Conservation (phyloP, 179 eudicot species). For the Sideroxylon spinosum region DNA sequence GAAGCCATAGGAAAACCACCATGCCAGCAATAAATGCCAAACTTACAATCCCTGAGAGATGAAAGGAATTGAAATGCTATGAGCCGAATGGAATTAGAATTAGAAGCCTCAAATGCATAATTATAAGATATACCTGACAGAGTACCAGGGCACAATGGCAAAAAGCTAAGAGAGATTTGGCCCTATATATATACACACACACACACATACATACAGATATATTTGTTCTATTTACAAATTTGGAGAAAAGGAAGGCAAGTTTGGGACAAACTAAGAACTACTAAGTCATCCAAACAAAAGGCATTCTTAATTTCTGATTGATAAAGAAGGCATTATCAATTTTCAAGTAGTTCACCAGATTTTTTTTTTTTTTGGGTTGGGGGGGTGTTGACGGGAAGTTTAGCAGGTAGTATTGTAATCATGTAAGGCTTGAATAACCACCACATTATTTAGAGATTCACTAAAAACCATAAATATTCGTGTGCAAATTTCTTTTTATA, state of each 20-base stretch:
- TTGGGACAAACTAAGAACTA: background rate
- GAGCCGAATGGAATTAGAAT: background rate
- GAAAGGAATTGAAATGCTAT: background rate
- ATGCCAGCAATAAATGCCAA: slow-evolving; percentile 52
- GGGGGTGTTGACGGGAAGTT: too few species aligned
- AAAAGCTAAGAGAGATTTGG: background rate
- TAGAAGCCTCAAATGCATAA: background rate
- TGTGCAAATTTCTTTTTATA: background rate
- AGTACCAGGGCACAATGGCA: background rate
- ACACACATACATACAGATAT: background rate
- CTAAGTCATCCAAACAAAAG: background rate
- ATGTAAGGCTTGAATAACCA: background rate
- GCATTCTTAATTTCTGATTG: background rate
- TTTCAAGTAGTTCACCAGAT: background rate
- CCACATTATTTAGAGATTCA: background rate
- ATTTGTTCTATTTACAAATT: background rate
- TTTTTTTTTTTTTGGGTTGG: too few species aligned
- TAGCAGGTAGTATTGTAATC: background rate
- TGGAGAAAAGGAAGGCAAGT: background rate
- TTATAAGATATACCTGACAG: background rate
- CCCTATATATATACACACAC: background rate
- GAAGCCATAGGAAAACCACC: slow-evolving; percentile 48
- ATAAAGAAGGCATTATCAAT: background rate
- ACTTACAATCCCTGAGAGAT: slow-evolving; percentile 50
- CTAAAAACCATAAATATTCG: background rate